Evolutionary conservation across 805 yeast species (phyloP).

Genomic region (Blastobotrys chiropterorum): DNA sequence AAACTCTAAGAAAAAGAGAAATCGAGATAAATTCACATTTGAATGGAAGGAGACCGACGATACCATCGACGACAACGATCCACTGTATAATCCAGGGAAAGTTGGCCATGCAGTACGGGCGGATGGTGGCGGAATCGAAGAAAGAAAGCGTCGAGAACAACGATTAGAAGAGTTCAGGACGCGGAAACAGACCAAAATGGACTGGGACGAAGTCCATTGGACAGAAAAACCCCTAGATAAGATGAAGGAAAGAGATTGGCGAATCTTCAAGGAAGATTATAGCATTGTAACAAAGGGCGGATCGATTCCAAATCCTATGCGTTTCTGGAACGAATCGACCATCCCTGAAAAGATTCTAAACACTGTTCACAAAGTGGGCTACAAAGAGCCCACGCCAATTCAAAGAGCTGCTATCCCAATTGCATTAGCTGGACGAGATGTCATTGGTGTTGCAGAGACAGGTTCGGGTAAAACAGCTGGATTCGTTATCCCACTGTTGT

Average conservation of each 20-base stretch:
- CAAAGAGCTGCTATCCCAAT: constrained; percentile 85
- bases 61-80: constrained; percentile 43
- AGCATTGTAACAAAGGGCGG: constrained; percentile 52
- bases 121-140: constrained; percentile 13
- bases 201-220: constrained; percentile 50
- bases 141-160: constrained; percentile 13
- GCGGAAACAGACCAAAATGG: constrained; percentile 8
- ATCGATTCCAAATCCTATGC: constrained; percentile 47
- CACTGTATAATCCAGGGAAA: constrained; percentile 29
- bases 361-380: constrained; percentile 33
- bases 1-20: constrained; percentile 11
- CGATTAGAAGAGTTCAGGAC: not conserved
- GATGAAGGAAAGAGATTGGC: constrained; percentile 86
- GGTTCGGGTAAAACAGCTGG: constrained; percentile 95
- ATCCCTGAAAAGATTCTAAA: constrained; percentile 41
- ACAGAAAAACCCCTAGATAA: constrained; percentile 50
- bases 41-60: constrained; percentile 69
- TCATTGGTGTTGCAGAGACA: constrained; percentile 90
- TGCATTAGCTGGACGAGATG: constrained; percentile 52
- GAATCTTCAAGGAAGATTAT: constrained; percentile 74
- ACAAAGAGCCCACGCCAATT: constrained; percentile 75
- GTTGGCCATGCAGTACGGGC: constrained; percentile 1
- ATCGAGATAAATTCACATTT: constrained; percentile 44
- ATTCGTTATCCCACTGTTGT: constrained; percentile 65
- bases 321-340: constrained; percentile 65